Percentiles rank a stretch among this genome's conserved stretches.
phyloP scores from a whole-genome alignment of 805 yeast species.

The Komagataella phaffii region DNA sequence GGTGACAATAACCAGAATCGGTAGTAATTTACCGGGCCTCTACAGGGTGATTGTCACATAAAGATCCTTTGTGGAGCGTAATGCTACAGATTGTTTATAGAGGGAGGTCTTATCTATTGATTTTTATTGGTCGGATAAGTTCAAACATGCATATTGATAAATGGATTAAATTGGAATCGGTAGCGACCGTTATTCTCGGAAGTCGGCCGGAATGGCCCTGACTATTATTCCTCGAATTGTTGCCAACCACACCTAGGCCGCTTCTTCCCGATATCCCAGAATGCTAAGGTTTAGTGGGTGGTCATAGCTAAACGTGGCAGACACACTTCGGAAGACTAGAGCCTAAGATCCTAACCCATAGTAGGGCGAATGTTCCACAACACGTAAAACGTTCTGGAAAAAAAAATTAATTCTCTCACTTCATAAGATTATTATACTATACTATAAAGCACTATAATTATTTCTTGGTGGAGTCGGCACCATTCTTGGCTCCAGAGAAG shows the following conservation, averaged over 20 bases:
- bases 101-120: neutral
- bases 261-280: too few species aligned
- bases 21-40: neutral
- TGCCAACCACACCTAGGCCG: neutral
- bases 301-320: too few species aligned
- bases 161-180: neutral
- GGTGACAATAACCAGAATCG: neutral
- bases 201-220: neutral
- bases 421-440: neutral
- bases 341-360: neutral
- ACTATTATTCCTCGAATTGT: neutral
- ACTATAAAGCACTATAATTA: neutral
- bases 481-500: conserved; percentile 40
- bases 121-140: neutral
- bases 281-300: too few species aligned
- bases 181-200: neutral
- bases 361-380: neutral
- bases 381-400: neutral
- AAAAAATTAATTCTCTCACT: neutral
- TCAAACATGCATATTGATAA: neutral
- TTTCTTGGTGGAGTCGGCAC: conserved; percentile 10
- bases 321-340: too few species aligned
- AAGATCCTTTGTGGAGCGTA: neutral
- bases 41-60: neutral
- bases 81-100: neutral